Evolutionary conservation across 176 grass and related monocot genomes (phyloP), one percentile per base, ranked within the genome.

Genomic region (Oryza rufipogon): DNA sequence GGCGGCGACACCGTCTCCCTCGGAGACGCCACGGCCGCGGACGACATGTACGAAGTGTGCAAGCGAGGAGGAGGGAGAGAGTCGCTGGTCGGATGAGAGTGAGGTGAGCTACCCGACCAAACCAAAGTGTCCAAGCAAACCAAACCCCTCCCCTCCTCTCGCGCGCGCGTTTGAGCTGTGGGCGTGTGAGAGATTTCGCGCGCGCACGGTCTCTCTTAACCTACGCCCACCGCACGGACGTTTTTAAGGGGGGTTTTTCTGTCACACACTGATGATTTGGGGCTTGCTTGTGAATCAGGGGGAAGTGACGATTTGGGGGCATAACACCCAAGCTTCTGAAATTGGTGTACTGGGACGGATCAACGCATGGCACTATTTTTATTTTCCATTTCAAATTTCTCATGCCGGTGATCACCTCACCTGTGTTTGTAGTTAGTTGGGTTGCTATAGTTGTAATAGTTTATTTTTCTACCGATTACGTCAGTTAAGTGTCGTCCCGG

Each of bases 1-100:
- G 81, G 78, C 32, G 70, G 64, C 51, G 68, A 10, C 71, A 77
- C 86, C 77, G 80, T 78, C 85, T 89, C 90, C 93, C 81, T 84
- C 19, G 47, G 84, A 86, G 90, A 66, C 80, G 78, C 32, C 68
- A 47, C 6, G 19, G 2, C 23, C 61, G 32, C 61, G 9, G 48
- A 34, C 54, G 68, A 9, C 28, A 25, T 60, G 63, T 86, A 19
- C 56, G 20, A 63, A 63, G 58, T n/a, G 20, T 63, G 58, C 58
- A 63, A 63, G 58, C 58, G 58, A 63, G 7, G 16, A 15, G 17
- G 6, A 7, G 34, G 34, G 34, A 32, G 1, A 5, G 17, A 2
- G 58, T 23, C 58, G 19, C 20, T 2, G 2, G 58, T 63, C n/a
- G 23, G 58, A 63, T 7, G 58, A 63, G 58, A 63, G 58, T 63